phyloP scores from a whole-genome alignment of 345 rosid species.

The Angophora floribunda region DNA sequence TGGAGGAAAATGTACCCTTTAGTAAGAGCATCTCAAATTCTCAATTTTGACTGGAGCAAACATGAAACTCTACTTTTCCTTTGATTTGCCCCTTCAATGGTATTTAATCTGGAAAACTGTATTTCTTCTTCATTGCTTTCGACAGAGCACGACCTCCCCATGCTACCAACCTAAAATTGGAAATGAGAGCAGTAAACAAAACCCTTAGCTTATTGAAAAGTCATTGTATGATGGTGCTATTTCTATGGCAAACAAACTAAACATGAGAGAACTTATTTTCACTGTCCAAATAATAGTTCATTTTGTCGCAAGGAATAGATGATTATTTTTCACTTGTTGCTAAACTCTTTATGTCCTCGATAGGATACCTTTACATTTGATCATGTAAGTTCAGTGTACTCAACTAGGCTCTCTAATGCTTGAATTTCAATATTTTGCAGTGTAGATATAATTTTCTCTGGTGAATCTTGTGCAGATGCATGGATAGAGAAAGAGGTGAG shows the following conservation, averaged over 20 bases:
- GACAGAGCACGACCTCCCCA: not conserved
- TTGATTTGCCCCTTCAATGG: not conserved
- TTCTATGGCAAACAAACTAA: not conserved
- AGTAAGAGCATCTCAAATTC: not conserved
- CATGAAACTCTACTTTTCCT: not conserved
- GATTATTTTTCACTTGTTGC: not conserved
- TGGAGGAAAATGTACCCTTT: not conserved
- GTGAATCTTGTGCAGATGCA: constrained; percentile 81
- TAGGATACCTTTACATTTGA: not conserved
- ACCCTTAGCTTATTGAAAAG: not conserved
- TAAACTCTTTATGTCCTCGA: not conserved
- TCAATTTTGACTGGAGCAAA: not conserved
- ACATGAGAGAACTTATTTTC: not conserved
- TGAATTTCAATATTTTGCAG: constrained; percentile 33
- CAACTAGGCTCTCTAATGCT: not conserved
- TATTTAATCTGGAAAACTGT: not conserved
- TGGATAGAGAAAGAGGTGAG: constrained; percentile 94
- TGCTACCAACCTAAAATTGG: not conserved
- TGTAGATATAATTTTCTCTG: constrained; percentile 67
- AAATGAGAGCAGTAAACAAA: not conserved
- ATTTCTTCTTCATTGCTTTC: not conserved
- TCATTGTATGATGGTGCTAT: not conserved
- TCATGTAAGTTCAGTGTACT: not conserved
- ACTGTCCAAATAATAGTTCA: not conserved
- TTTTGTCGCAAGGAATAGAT: not conserved